phyloP scores from a whole-genome alignment of 2,329 filamentous ascomycete genomes.

The Graphium sp. region DNA sequence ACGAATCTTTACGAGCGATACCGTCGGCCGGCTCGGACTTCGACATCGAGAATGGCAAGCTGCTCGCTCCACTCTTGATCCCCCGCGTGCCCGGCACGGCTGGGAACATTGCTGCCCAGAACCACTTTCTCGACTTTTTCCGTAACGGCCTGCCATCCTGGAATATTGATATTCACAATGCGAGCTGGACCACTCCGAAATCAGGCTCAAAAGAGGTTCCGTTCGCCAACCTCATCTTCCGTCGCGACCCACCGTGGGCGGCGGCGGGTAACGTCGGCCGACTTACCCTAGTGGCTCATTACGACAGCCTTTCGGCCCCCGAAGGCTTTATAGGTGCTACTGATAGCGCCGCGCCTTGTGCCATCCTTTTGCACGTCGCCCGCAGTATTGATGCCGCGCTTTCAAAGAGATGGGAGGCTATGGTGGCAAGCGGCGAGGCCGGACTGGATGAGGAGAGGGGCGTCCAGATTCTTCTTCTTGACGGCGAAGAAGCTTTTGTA shows the following conservation, averaged over 20 bases:
- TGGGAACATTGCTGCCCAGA: slow-evolving; percentile 54
- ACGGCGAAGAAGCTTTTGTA: slow-evolving; percentile 87
- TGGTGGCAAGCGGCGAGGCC: slow-evolving; percentile 40
- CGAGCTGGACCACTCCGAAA: slow-evolving; percentile 66
- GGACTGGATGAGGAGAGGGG: slow-evolving; percentile 61
- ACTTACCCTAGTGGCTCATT: slow-evolving; percentile 82
- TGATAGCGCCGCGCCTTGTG: slow-evolving; percentile 87
- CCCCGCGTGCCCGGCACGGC: slow-evolving; percentile 79
- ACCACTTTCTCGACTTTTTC: slow-evolving; percentile 80
- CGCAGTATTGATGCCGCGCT: slow-evolving; percentile 65
- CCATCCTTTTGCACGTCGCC: slow-evolving; percentile 79
- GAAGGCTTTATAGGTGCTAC: slow-evolving; percentile 84
- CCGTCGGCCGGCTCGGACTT: slow-evolving; percentile 62
- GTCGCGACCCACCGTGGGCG: slow-evolving; percentile 75
- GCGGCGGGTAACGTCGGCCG: slow-evolving; percentile 57
- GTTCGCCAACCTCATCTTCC: slow-evolving; percentile 76
- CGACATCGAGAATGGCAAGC: slow-evolving; percentile 55
- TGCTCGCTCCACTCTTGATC: slow-evolving; percentile 75
- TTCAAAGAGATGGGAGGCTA: slow-evolving; percentile 64
- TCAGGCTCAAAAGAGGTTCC: slow-evolving; percentile 56
- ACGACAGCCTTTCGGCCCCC: slow-evolving; percentile 70
- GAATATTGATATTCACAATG: slow-evolving; percentile 74
- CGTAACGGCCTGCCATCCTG: slow-evolving; percentile 55
- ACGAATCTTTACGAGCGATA: slow-evolving; percentile 54
- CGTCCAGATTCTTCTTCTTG: slow-evolving; percentile 76